A percentile compares a stretch with the other conserved stretches of the same genome.
Conservation (phyloP, 2,329 filamentous ascomycete species). For the Paecilomyces dactylethromorphus region DNA sequence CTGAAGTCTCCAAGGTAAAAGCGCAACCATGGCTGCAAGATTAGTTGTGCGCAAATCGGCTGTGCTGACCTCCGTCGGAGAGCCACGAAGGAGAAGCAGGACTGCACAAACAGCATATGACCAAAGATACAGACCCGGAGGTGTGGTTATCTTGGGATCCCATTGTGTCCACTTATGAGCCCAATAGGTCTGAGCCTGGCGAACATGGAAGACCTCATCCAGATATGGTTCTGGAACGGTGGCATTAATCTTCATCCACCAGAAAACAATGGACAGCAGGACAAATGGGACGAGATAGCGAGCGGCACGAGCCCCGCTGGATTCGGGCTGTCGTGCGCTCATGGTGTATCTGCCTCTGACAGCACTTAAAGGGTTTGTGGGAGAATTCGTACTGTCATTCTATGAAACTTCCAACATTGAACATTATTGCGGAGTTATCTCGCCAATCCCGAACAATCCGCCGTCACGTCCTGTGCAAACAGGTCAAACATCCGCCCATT, state of each 20-base stretch:
- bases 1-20: constrained; percentile 47
- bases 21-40: constrained; percentile 25
- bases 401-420: constrained; percentile 1
- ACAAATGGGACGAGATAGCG: constrained; percentile 31
- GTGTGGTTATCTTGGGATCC: constrained; percentile 97
- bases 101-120: constrained; percentile 41
- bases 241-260: constrained; percentile 40
- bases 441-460: constrained; percentile 10
- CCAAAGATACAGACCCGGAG: constrained; percentile 67
- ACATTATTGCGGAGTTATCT: constrained; percentile 2
- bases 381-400: background rate
- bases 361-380: background rate
- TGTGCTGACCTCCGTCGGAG: constrained; percentile 26
- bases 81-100: constrained; percentile 15
- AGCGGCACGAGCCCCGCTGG: constrained; percentile 26
- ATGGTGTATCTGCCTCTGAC: constrained; percentile 14
- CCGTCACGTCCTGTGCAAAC: constrained; percentile 21
- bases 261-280: constrained; percentile 28
- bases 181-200: constrained; percentile 86
- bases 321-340: constrained; percentile 22
- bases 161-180: constrained; percentile 65
- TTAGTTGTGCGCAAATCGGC: constrained; percentile 32
- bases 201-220: constrained; percentile 59
- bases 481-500: constrained; percentile 20
- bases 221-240: constrained; percentile 54